These are phyloP conservation scores for Chrysoporthe austroafricana DNA, from an alignment of 2,329 filamentous ascomycete genomes.

Conservation along the genomic window DNA sequence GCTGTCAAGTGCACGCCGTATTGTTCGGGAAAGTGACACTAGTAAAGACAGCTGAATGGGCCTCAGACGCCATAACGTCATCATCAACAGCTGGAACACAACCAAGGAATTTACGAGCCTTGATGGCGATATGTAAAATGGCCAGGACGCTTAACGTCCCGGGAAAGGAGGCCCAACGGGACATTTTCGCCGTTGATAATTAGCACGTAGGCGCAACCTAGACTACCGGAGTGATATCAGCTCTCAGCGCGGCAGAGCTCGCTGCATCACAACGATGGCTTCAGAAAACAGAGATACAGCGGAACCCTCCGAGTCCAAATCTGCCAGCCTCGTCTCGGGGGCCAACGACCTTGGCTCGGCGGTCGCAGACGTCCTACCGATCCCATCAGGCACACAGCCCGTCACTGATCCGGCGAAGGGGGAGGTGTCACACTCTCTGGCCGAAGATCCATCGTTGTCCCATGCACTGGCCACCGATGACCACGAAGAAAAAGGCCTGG, in stretches of 20 bases:
- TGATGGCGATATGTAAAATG: neutral
- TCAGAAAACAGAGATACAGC: neutral
- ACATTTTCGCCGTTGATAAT: neutral
- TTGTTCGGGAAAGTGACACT: neutral
- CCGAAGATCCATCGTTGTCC: conserved; percentile 41
- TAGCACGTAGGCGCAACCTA: neutral
- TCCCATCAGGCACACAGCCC: conserved; percentile 37
- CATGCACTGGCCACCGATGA: conserved; percentile 49
- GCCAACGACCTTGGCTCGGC: conserved; percentile 32
- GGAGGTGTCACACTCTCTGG: conserved; percentile 32
- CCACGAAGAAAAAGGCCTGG: conserved; percentile 49
- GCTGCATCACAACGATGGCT: conserved; percentile 5
- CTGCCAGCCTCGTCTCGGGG: conserved; percentile 27
- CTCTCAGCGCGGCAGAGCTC: neutral
- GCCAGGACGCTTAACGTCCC: neutral
- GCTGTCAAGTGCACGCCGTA: neutral
- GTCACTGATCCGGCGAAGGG: conserved; percentile 36
- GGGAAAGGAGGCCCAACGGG: too few relatives aligned
- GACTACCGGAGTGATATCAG: neutral
- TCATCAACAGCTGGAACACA: neutral
- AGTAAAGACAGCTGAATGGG: neutral
- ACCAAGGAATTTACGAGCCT: neutral
- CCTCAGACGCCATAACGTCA: conserved; percentile 6
- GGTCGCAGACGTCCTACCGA: conserved; percentile 39
- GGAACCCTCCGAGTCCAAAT: neutral